Base-by-base conservation (phyloP, 1,284 basidiomycete species). In the Boletus semigastroideus region DNA sequence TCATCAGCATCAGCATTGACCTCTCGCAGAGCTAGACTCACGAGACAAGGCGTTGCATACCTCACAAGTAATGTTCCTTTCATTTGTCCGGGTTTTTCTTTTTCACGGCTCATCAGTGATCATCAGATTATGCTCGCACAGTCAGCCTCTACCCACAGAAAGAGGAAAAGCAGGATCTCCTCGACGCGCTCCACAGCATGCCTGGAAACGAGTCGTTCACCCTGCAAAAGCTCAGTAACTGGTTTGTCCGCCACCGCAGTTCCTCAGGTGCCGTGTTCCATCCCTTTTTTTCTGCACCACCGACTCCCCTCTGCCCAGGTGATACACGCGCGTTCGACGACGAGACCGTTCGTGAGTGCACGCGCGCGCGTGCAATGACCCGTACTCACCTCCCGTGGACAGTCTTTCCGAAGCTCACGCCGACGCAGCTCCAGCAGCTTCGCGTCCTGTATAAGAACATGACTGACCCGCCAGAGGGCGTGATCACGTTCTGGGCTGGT, bases 381-480 rank as follows among this genome's bases (percentile, higher is more conserved):
- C 5, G 25, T 27, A 30, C 53, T 53, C 52, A 54, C 37, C 9
- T 1, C 25, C 25, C 8, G 4, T 22, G 13, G 22, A 27, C 48
- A 67, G 66, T 67, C 33, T 67, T 71, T 42, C 57, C 67, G 5
- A 62, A 57, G 30, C 53, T 67, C n/a, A 57, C 57, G 0, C 55
- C 60, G 0, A 52, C 9, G 1, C 64, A 69, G 17, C 53, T 68
- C 16, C 50, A 53, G 5, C 60, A 62, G 4, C 62, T 67, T 25
- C 57, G 65, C 0, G 41, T 44, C 1, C 33, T 67, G 1, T 51
- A 64, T 30, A 56, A 34, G 14, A 62, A 56, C 40, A 43, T 53
- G 11, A 5, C 39, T 0, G 48, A 56, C 1, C 69, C 66, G 2
- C 14, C 57, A 0, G 65, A 67, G 0, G 49, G 45, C 13, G 57